Evolutionary conservation across 257 asterid genomes (phyloP).

Genomic region (Solanum pennellii): DNA sequence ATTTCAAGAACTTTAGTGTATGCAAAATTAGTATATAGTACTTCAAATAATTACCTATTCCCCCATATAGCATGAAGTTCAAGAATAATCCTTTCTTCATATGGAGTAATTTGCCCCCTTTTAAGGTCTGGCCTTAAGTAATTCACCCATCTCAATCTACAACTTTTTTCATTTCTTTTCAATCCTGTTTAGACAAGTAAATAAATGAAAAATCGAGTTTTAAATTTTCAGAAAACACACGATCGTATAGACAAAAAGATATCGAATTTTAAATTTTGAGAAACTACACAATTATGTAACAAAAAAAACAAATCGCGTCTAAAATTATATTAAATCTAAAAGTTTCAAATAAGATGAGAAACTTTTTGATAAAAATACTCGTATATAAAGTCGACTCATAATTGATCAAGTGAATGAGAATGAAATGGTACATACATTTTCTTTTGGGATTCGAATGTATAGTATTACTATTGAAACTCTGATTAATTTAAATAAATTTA

Average conservation of each 20-base stretch:
- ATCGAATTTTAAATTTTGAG: neutral
- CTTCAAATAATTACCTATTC: conserved; percentile 25
- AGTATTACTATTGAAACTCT: neutral
- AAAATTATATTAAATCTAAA: neutral
- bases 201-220: neutral
- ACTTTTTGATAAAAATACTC: neutral
- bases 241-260: neutral
- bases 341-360: conserved; percentile 3
- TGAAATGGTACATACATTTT: neutral
- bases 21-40: neutral
- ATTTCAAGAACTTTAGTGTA: neutral
- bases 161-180: conserved; percentile 48
- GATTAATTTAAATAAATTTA: neutral
- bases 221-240: neutral
- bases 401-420: neutral
- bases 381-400: neutral
- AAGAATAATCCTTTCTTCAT: conserved; percentile 39
- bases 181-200: conserved; percentile 11
- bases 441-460: neutral
- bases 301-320: neutral
- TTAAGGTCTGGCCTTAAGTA: conserved; percentile 50
- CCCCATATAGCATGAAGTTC: conserved; percentile 56
- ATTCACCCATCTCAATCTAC: conserved; percentile 57
- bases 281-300: neutral
- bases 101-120: conserved; percentile 38